Evolutionary conservation across 2,329 filamentous ascomycete genomes (phyloP), one percentile per base, ranked within the genome.

Genomic region (Trichoderma brevicompactum): DNA sequence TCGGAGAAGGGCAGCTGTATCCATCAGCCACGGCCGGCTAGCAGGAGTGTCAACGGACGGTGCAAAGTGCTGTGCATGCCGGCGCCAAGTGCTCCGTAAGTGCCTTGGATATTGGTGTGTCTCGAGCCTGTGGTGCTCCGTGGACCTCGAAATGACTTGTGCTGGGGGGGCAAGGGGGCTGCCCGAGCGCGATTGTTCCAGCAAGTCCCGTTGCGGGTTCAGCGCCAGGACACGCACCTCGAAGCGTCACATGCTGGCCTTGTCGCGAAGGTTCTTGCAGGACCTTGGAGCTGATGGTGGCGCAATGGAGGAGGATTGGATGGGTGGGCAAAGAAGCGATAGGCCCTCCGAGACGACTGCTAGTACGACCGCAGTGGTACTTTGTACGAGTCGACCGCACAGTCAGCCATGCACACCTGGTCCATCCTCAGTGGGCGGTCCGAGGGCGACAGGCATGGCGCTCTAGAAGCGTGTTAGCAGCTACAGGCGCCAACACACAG

Each of bases 221-320:
- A 17, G 41, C 36, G 41, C 56, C 13, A 60, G 43, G 56, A n/a
- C 17, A 38, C 32, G 34, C 34, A 28, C 32, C 8, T 17, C 34
- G 28, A 41, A 19, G 58, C 58, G 64, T 65, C 66, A 62, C 66
- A 67, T 67, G 68, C 63, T 66, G 61, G 60, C 64, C 59, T 50
- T 63, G 40, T 15, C 15, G 64, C 53, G 54, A 69, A 64, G 66
- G 67, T 48, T 60, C n/a, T 56, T 44, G 52, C 52, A 28, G 61
- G 10, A 50, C 43, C 46, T 10, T 19, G 40, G 50, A 55, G 60
- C 64, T 62, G 64, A 65, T 62, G 64, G 50, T 63, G 59, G 59
- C 64, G 64, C 43, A 52, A 7, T 32, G 49, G 56, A 43, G 64
- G 48, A 61, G 56, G 48, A 62, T 48, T 54, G 48, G 40, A 50